Evolutionary conservation across 345 rosid species (phyloP), one percentile per base, ranked within the genome.

Genomic region (Reutealis trisperma): DNA sequence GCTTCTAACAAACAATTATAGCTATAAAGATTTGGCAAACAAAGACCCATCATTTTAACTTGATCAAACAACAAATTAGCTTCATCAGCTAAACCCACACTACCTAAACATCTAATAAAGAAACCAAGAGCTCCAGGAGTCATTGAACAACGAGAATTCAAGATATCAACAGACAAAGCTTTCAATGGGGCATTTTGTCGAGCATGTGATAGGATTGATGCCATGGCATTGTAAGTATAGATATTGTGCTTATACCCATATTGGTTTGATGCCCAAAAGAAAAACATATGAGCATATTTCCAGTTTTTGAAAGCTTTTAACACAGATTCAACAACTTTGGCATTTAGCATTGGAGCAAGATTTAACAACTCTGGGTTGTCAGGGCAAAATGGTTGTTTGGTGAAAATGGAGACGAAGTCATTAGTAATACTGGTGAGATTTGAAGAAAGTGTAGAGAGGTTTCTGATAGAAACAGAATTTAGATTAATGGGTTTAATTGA

Each of bases 1-100:
- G 90, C 92, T 85, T 91, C 97, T 58, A 94, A 73, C 87, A 94
- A 84, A 74, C 98, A 94, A 81, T 88, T 94, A 75, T 93, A 94
- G 34, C 83, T 85, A 75, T 94, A 94, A 45, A 44, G 74, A 85
- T 87, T 90, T 1, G 93, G 98, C 9, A 81, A 80, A 57, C 98
- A 94, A 67, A 88, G 86, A 73, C 93, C 95, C 75, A 52, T 58
- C 75, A 47, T 71, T 86, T 79, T 83, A 75, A 81, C 82, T 81
- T 83, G 86, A 87, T 91, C 94, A 85, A 94, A 91, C 83, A 94
- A 80, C 49, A 1, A 57, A 71, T 84, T 88, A 65, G 94, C 98
- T 77, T 90, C 97, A 59, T 85, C 89, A 71, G 77, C 87, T 82
- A 93, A 75, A 5, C 97, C 94, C 42, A 83, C 86, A 82, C 75